These are phyloP conservation scores for Chenopodium album DNA, from an alignment of 148 eudicot genomes.

Conservation along the genomic window DNA sequence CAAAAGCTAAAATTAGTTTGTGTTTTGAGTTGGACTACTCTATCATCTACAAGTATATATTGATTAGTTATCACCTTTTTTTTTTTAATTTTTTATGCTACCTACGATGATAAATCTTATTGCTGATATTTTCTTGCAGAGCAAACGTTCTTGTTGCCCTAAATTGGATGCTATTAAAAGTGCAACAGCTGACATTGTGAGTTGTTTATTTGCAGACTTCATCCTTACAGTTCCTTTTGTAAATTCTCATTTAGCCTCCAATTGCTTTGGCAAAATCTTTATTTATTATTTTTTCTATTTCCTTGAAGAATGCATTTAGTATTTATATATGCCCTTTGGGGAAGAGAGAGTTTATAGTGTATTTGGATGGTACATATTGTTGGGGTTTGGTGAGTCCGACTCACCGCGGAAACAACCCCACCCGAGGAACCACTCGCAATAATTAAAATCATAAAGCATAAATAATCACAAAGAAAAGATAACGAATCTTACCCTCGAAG, in stretches of 20 bases:
- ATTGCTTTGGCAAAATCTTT: not conserved
- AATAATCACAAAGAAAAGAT: no score
- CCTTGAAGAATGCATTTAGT: not conserved
- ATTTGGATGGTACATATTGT: not conserved
- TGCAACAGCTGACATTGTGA: conserved; percentile 95
- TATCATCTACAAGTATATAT: no score
- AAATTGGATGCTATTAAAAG: conserved; percentile 83
- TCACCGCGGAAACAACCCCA: no score
- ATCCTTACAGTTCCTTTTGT: not conserved
- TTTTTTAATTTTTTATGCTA: not conserved
- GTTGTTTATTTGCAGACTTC: conserved; percentile 28
- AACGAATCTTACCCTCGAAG: no score
- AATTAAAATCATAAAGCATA: no score
- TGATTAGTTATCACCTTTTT: not conserved
- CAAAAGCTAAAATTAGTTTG: no score
- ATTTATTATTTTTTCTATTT: not conserved
- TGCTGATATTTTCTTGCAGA: conserved; percentile 41
- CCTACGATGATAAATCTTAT: not conserved
- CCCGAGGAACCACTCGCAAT: no score
- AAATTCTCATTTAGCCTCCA: not conserved
- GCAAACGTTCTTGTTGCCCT: conserved; percentile 85
- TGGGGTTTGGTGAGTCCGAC: no score
- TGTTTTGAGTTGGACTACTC: no score
- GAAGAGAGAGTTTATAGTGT: not conserved
- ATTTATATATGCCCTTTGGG: not conserved